Percentiles rank a stretch among this genome's conserved stretches.
Conservation (phyloP, 345 rosid genomes). For the Rhodomyrtus tomentosa region DNA sequence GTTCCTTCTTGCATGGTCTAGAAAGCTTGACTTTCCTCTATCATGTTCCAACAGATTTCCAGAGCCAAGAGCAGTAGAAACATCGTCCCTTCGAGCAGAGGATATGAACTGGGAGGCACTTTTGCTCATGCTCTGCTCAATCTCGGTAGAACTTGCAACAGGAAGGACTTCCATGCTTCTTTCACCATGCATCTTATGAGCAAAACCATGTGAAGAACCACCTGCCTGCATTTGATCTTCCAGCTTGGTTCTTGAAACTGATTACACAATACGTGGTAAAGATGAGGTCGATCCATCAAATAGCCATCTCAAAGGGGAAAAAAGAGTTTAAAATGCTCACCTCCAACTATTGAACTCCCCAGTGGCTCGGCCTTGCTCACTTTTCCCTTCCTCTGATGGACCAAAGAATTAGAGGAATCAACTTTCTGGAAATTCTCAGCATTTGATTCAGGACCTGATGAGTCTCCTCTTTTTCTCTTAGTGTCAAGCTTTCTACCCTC, state of each 20-base stretch:
- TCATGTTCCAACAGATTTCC: conserved; percentile 39
- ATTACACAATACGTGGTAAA: conserved; percentile 10
- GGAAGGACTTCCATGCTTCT: neutral
- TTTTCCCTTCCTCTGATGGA: conserved; percentile 49
- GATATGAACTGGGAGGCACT: conserved; percentile 7
- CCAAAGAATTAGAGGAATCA: conserved; percentile 25
- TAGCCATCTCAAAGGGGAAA: conserved; percentile 22
- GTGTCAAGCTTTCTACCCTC: conserved; percentile 44
- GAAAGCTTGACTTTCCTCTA: conserved; percentile 29
- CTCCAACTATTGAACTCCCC: conserved; percentile 29
- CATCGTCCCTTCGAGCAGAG: conserved; percentile 24
- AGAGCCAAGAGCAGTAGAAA: conserved; percentile 12
- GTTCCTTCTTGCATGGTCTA: conserved; percentile 28
- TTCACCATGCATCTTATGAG: neutral
- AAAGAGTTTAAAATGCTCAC: conserved; percentile 20
- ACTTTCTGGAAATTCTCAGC: conserved; percentile 38
- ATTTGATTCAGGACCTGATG: conserved; percentile 36
- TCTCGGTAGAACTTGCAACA: conserved; percentile 1
- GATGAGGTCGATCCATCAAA: conserved; percentile 17
- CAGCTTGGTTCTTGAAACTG: conserved; percentile 21
- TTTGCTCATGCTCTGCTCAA: neutral
- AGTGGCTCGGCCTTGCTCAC: conserved; percentile 47
- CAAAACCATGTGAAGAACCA: conserved; percentile 8
- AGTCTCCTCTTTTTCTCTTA: conserved; percentile 79
- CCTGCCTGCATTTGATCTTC: conserved; percentile 19